phyloP scores from a whole-genome alignment of 192 early-diverging fungal genomes.

The Backusella tuberculispora region DNA sequence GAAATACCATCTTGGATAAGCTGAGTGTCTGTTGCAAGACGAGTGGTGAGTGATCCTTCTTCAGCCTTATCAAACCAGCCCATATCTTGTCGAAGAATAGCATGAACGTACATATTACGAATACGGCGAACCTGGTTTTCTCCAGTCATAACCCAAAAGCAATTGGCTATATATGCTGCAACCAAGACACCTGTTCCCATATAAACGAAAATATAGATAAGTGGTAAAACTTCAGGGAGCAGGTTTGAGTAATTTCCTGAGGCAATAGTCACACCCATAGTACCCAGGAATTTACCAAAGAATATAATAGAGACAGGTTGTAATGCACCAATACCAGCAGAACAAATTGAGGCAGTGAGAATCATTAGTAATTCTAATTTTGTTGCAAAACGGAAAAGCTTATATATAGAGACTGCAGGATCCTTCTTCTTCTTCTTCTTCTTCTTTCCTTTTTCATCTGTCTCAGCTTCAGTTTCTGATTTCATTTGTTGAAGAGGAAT shows the following conservation, averaged over 20 bases:
- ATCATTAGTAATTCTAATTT: constrained; percentile 19
- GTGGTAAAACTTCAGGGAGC: constrained; percentile 19
- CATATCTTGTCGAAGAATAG: constrained; percentile 86
- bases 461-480: not conserved
- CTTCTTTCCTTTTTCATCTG: constrained; percentile 17
- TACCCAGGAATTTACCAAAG: constrained; percentile 35
- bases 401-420: constrained; percentile 54
- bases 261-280: constrained; percentile 10
- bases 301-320: constrained; percentile 39
- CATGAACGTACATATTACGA: constrained; percentile 70
- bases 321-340: constrained; percentile 33
- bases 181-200: constrained; percentile 63
- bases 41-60: constrained; percentile 84
- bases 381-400: constrained; percentile 72
- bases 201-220: constrained; percentile 54
- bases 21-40: constrained; percentile 84
- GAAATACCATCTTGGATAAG: constrained; percentile 87
- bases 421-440: constrained; percentile 49
- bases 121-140: constrained; percentile 68
- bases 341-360: constrained; percentile 14
- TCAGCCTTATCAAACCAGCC: constrained; percentile 83
- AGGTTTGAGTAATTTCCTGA: constrained; percentile 7
- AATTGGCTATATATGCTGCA: constrained; percentile 63
- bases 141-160: constrained; percentile 54
- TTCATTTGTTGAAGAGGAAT: constrained; percentile 16